These are phyloP conservation scores for Dillenia turbinata DNA, from an alignment of 164 flowering plant species.

Conservation along the genomic window DNA sequence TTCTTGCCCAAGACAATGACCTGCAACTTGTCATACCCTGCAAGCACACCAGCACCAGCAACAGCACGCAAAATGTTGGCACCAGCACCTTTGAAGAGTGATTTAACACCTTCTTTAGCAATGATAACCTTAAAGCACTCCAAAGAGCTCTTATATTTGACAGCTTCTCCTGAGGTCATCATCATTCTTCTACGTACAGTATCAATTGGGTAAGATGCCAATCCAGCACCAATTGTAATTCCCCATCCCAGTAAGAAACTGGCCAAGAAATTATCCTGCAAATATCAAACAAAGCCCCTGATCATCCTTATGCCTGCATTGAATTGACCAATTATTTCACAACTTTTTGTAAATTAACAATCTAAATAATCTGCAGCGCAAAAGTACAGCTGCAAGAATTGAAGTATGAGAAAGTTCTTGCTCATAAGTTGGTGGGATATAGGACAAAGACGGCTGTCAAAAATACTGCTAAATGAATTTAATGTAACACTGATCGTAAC, in stretches of 20 bases:
- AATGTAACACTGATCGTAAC: too few relatives aligned
- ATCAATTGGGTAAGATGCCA: slow-evolving; percentile 46
- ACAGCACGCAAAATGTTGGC: slow-evolving; percentile 48
- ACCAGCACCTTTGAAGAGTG: slow-evolving; percentile 52
- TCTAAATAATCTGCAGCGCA: too few relatives aligned
- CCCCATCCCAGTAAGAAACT: slow-evolving; percentile 51
- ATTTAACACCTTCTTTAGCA: slow-evolving; percentile 39
- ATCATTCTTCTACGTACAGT: slow-evolving; percentile 48
- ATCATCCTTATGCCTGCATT: background rate
- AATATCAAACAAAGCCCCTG: slow-evolving; percentile 5
- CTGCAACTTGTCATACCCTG: slow-evolving; percentile 46
- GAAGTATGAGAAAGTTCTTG: too few relatives aligned
- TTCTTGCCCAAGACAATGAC: slow-evolving; percentile 28
- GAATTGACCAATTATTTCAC: background rate
- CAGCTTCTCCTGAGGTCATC: slow-evolving; percentile 50
- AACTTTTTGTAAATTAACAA: too few relatives aligned
- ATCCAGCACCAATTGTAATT: slow-evolving; percentile 47
- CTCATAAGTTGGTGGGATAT: too few relatives aligned
- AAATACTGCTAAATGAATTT: too few relatives aligned
- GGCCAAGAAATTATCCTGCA: slow-evolving; percentile 43
- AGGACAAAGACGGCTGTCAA: too few relatives aligned
- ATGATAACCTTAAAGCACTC: slow-evolving; percentile 34
- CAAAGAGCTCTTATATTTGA: slow-evolving; percentile 42
- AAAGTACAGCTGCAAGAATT: too few relatives aligned
- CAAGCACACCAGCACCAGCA: slow-evolving; percentile 53